Evolutionary conservation across 768 basidiomycete species (phyloP), one percentile per base, ranked within the genome.

Genomic region (Tylopilus plumbeoviolaceoides): DNA sequence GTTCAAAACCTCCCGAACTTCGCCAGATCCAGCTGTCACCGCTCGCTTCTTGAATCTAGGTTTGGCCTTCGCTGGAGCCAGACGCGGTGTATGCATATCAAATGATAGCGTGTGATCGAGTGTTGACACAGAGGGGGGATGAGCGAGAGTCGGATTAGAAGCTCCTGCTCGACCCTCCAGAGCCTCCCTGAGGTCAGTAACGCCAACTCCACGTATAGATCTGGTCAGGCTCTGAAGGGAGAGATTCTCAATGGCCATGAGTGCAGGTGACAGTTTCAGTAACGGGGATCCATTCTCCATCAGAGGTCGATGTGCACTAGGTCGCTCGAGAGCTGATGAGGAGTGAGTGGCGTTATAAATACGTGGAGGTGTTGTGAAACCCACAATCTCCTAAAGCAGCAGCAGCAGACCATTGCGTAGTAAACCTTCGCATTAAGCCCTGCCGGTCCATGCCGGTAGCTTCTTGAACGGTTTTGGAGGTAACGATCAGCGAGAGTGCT

Each of bases 171-270:
- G 82, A 20, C 91, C 91, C 72, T 92, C 90, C 5, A 97, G 72
- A 5, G 94, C 94, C 59, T 94, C 92, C 48, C 92, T 78, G 30
- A 97, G 76, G 64, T 95, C 92, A 1, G 82, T 84, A 21, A 95
- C 92, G 21, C 93, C 94, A 15, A 95, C 84, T 0, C 87, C 86
- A 53, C 87, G 80, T 3, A 82, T 81, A 4, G 89, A 88, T 51
- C 89, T 80, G 18, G 87, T 80, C 51, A 95, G 71, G 63, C 90
- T 92, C 65, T 90, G 89, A 51, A 92, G 75, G 7, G 94, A 95
- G 31, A 91, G 75, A 66, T 95, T 95, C 61, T 94, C 89, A 48
- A 90, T 89, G 59, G 89, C 85, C 90, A 94, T 95, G 56, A 95
- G 73, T 15, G 87, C 84, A 31, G 90, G 90, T 6, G 90, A 87